Evolutionary conservation across 2,329 filamentous ascomycete species (phyloP).

Genomic region (Pseudogymnoascus sp.): DNA sequence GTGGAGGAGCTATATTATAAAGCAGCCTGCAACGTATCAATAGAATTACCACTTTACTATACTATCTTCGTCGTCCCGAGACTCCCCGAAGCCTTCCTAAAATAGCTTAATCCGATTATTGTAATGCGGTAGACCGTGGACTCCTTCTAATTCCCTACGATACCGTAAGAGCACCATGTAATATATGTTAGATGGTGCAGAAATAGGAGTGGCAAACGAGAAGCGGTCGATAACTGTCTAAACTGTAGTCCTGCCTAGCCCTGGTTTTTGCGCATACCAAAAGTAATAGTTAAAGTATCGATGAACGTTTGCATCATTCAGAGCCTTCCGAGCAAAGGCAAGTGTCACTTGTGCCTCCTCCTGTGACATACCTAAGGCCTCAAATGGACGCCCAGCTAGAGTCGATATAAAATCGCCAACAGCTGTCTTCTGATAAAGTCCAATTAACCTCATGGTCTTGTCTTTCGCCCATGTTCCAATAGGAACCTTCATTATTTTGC

Average conservation of each 20-base stretch:
- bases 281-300: constrained; percentile 32
- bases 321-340: neutral
- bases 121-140: no score
- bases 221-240: neutral
- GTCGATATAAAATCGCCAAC: constrained; percentile 12
- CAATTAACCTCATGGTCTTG: constrained; percentile 19
- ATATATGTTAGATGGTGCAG: no score
- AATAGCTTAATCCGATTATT: no score
- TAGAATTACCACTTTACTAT: no score
- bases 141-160: no score
- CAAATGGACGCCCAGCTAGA: constrained; percentile 7
- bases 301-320: neutral
- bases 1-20: no score
- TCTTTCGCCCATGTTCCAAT: constrained; percentile 45
- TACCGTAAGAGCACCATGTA: no score
- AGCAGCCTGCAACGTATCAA: no score
- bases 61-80: no score
- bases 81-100: no score
- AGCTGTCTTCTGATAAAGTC: constrained; percentile 14
- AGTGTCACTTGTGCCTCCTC: neutral
- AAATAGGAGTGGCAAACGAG: no score
- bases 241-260: neutral
- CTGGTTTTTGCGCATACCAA: constrained; percentile 37
- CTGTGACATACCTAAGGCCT: neutral
- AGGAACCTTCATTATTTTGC: constrained; percentile 46